These are phyloP conservation scores for Debaryomyces prosopidis DNA, from an alignment of 805 yeast genomes.

Conservation along the genomic window DNA sequence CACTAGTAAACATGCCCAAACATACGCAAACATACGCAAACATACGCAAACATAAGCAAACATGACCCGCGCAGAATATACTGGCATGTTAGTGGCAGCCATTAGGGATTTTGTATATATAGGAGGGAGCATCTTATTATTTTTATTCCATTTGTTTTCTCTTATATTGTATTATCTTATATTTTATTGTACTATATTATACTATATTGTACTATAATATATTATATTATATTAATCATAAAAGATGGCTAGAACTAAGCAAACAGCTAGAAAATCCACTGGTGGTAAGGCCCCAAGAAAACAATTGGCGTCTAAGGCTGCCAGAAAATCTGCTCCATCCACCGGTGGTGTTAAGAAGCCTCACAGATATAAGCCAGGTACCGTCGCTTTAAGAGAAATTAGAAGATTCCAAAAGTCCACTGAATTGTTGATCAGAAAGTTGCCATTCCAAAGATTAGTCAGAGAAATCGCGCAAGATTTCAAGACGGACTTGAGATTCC, in stretches of 20 bases:
- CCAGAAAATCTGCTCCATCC: slow-evolving; percentile 51
- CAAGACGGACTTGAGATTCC: slow-evolving; percentile 51
- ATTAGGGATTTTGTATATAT: no score
- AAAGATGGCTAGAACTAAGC: slow-evolving; percentile 50
- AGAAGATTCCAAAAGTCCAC: slow-evolving; percentile 53
- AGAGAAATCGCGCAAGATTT: slow-evolving; percentile 52
- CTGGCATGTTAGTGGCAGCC: no score
- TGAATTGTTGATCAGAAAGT: slow-evolving; percentile 49
- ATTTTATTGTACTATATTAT: no score
- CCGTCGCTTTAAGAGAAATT: slow-evolving; percentile 53
- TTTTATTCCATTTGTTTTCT: no score
- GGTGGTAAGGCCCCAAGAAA: slow-evolving; percentile 56
- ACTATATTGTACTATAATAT: neutral
- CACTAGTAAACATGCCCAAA: neutral
- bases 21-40: neutral
- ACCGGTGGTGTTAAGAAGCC: slow-evolving; percentile 54
- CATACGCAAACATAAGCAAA: no score
- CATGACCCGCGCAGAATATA: no score
- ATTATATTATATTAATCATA: neutral
- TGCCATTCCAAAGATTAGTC: slow-evolving; percentile 52
- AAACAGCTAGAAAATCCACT: slow-evolving; percentile 52
- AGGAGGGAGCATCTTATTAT: no score
- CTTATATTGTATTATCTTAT: no score
- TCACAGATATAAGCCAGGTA: slow-evolving; percentile 55
- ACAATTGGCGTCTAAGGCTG: slow-evolving; percentile 52